These are phyloP conservation scores for Jatropha curcas DNA, from an alignment of 345 rosid genomes.

Conservation along the genomic window DNA sequence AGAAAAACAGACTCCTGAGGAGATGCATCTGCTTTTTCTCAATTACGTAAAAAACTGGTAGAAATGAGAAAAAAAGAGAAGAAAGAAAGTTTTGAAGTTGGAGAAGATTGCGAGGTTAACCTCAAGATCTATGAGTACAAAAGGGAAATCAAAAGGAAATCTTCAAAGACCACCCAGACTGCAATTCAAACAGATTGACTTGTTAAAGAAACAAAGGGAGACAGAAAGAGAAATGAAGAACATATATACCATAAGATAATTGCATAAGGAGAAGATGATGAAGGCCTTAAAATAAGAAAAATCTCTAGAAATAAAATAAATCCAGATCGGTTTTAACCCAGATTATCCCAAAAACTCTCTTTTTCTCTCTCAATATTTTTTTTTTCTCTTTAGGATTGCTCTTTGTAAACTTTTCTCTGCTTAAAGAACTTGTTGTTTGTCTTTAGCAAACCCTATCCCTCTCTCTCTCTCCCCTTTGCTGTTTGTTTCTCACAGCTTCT, in stretches of 20 bases:
- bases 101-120: background rate
- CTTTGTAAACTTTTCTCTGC: background rate
- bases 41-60: background rate
- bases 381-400: background rate
- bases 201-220: background rate
- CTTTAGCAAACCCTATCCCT: background rate
- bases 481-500: background rate
- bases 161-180: background rate
- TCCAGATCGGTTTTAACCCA: background rate
- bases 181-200: background rate
- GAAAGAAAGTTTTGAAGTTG: background rate
- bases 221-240: conserved; percentile 1
- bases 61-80: background rate
- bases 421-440: background rate
- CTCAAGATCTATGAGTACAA: conserved; percentile 13
- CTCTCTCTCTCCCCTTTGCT: background rate
- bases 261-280: no score
- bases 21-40: background rate
- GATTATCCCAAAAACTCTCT: background rate
- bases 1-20: background rate
- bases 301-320: background rate
- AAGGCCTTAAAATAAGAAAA: background rate
- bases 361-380: background rate
- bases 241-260: conserved; percentile 18
- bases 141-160: background rate